phyloP scores from a whole-genome alignment of 768 basidiomycete species.

The Jaapia argillacea region DNA sequence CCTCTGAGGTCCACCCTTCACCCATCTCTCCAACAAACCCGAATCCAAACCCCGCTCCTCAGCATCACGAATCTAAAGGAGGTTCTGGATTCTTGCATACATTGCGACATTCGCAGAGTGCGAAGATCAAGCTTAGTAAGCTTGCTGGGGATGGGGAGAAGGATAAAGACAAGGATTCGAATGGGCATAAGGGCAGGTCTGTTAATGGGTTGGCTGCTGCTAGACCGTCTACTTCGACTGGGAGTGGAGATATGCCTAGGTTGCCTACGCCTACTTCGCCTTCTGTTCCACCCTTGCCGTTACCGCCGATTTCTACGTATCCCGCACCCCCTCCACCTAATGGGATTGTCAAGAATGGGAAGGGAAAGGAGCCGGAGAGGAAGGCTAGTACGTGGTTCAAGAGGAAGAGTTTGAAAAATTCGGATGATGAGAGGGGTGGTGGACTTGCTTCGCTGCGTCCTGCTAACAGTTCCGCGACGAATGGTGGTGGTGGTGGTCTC shows the following conservation, averaged over 20 bases:
- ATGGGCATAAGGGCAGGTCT: too few relatives aligned
- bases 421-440: too few relatives aligned
- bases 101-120: neutral
- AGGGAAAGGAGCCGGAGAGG: constrained; percentile 22
- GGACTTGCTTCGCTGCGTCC: too few relatives aligned
- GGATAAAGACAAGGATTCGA: too few relatives aligned
- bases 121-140: neutral
- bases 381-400: constrained; percentile 43
- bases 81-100: neutral
- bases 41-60: constrained; percentile 6
- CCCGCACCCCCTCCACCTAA: too few relatives aligned
- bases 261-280: constrained; percentile 14
- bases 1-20: neutral
- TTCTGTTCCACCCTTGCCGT: constrained; percentile 20
- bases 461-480: too few relatives aligned
- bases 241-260: constrained; percentile 9
- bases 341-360: constrained; percentile 14
- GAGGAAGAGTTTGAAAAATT: constrained; percentile 43
- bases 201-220: too few relatives aligned
- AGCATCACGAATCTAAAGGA: neutral
- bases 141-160: neutral
- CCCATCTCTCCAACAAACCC: constrained; percentile 14
- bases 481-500: too few relatives aligned
- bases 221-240: constrained; percentile 8
- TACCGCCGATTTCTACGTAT: constrained; percentile 10